phyloP scores from a whole-genome alignment of 2,329 filamentous ascomycete species.

The Neoarthrinium moseri region DNA sequence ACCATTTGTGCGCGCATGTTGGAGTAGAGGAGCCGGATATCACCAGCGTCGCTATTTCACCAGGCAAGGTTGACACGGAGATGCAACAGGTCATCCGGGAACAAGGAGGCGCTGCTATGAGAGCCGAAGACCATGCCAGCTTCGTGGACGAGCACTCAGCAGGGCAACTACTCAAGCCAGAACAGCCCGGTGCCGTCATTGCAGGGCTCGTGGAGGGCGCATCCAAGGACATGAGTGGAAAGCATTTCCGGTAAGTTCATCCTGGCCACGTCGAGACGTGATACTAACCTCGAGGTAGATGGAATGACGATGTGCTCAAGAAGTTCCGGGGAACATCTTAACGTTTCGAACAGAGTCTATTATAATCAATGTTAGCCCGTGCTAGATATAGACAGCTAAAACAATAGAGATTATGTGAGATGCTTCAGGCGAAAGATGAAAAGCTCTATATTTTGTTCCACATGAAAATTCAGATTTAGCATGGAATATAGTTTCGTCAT shows the following conservation, averaged over 20 bases:
- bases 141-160: constrained; percentile 70
- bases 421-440: constrained; percentile 82
- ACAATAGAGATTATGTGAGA: constrained; percentile 27
- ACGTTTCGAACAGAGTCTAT: constrained; percentile 3
- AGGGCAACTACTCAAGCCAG: constrained; percentile 73
- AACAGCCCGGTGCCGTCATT: constrained; percentile 84
- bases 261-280: constrained; percentile 6
- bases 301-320: constrained; percentile 52
- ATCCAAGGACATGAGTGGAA: constrained; percentile 68
- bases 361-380: constrained; percentile 12
- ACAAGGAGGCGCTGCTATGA: constrained; percentile 47
- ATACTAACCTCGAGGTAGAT: constrained; percentile 37
- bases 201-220: constrained; percentile 71
- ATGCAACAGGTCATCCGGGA: constrained; percentile 87
- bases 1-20: constrained; percentile 73
- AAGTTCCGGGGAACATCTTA: constrained; percentile 43
- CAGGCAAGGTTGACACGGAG: constrained; percentile 81
- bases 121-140: constrained; percentile 55
- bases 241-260: constrained; percentile 64
- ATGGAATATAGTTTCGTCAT: constrained; percentile 73
- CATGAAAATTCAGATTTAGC: constrained; percentile 72
- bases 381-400: constrained; percentile 16
- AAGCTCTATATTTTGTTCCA: constrained; percentile 66
- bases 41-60: constrained; percentile 69
- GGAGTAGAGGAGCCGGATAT: constrained; percentile 75